These are phyloP conservation scores for Coemansia sp. DNA, from an alignment of 192 early-diverging fungal genomes.

Conservation along the genomic window DNA sequence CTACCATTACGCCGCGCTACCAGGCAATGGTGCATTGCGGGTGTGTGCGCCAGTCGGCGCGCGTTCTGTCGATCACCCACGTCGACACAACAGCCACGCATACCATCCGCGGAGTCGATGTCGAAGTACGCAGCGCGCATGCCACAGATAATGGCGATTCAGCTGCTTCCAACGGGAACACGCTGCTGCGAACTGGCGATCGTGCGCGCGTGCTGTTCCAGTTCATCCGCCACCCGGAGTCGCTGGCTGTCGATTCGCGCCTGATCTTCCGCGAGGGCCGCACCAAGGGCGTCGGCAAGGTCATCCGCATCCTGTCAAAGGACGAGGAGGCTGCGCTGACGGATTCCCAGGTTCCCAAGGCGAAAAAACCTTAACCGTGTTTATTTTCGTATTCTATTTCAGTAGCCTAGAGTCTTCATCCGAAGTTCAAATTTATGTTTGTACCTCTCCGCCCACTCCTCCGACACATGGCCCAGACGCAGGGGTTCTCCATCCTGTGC, in stretches of 20 bases:
- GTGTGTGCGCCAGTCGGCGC: slow-evolving; percentile 80
- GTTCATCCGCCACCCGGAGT: slow-evolving; percentile 80
- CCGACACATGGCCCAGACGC: slow-evolving; percentile 4
- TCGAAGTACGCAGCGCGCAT: slow-evolving; percentile 10
- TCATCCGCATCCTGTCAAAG: slow-evolving; percentile 49
- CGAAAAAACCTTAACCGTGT: too few species aligned
- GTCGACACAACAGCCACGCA: slow-evolving; percentile 1
- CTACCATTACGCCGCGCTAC: slow-evolving; percentile 86
- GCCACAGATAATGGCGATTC: slow-evolving; percentile 51
- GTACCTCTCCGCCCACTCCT: slow-evolving; percentile 11
- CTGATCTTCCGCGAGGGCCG: slow-evolving; percentile 76
- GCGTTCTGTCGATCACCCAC: slow-evolving; percentile 60
- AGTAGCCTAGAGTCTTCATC: slow-evolving; percentile 11
- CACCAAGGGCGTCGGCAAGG: slow-evolving; percentile 90
- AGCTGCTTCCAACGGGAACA: slow-evolving; percentile 28
- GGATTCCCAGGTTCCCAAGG: too few species aligned
- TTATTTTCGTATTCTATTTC: neutral
- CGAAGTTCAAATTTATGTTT: slow-evolving; percentile 18
- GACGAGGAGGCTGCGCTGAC: slow-evolving; percentile 24
- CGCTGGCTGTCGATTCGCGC: slow-evolving; percentile 58
- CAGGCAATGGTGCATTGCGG: slow-evolving; percentile 97
- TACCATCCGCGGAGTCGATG: neutral
- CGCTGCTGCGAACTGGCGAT: slow-evolving; percentile 76
- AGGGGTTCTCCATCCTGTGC: too few species aligned
- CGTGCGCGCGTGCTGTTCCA: slow-evolving; percentile 74